phyloP scores from a whole-genome alignment of 1,284 basidiomycete species.

The Cutaneotrichosporon cutaneum region DNA sequence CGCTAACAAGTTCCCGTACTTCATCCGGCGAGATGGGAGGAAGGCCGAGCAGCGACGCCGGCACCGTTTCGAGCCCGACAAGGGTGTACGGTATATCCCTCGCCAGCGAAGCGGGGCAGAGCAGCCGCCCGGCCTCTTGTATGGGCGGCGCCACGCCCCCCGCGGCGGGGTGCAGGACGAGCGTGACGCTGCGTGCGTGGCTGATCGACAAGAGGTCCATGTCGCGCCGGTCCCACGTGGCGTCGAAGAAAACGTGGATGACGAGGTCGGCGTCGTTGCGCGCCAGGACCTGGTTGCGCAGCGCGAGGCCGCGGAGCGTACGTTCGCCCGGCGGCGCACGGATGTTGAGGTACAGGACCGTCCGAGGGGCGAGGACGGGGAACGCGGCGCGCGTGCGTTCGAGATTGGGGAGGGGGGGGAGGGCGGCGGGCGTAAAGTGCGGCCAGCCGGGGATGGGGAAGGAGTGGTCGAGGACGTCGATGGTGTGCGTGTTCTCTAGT shows the following conservation, averaged over 20 bases:
- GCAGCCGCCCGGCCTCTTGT: neutral
- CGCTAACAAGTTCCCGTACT: neutral
- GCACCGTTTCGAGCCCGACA: neutral
- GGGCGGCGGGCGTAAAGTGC: neutral
- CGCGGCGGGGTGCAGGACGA: neutral
- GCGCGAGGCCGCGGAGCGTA: neutral
- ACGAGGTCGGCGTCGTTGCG: neutral
- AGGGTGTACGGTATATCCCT: neutral
- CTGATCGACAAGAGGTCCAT: neutral
- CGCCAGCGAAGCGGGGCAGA: neutral
- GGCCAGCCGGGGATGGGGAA: conserved; percentile 1
- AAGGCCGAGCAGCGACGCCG: neutral
- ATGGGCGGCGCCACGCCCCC: neutral
- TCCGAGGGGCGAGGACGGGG: neutral
- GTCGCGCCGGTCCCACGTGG: neutral
- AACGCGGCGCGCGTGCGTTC: neutral
- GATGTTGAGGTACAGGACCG: neutral
- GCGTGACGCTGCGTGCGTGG: neutral
- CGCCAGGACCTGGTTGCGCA: neutral
- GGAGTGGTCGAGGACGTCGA: conserved; percentile 2
- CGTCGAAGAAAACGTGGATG: conserved; percentile 4
- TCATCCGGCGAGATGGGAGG: neutral
- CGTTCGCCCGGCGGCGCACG: conserved; percentile 1
- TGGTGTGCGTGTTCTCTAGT: neutral
- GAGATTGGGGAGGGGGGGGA: neutral